These are phyloP conservation scores for Alternaria rosae DNA, from an alignment of 2,329 filamentous ascomycete species.

Conservation along the genomic window DNA sequence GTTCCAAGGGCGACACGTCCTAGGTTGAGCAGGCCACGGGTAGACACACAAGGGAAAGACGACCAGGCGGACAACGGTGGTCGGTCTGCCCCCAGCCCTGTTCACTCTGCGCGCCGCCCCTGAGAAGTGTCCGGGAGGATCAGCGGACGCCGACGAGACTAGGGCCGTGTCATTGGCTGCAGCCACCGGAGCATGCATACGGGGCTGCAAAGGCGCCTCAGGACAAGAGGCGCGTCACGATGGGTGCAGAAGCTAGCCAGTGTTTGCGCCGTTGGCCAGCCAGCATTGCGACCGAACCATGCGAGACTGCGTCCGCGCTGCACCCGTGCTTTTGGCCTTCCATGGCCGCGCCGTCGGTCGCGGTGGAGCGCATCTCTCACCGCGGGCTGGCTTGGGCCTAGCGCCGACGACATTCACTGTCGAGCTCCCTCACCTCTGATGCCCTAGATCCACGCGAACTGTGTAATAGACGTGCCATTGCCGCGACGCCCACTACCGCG, in stretches of 20 bases:
- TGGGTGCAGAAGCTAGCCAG: not conserved
- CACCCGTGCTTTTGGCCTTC: not conserved
- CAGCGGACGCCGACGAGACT: constrained; percentile 14
- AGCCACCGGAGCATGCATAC: constrained; percentile 12
- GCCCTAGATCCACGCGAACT: not conserved
- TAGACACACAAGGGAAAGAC: constrained; percentile 8
- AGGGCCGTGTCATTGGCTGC: constrained; percentile 21
- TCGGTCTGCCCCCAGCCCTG: constrained; percentile 3
- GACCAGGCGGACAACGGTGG: constrained; percentile 10
- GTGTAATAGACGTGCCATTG: not conserved
- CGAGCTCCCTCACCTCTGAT: not conserved
- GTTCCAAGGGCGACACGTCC: constrained; percentile 6
- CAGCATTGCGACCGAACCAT: constrained; percentile 1
- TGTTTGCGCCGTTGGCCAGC: not conserved
- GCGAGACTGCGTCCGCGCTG: not conserved
- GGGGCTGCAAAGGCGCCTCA: constrained; percentile 1
- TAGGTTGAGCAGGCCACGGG: constrained; percentile 3
- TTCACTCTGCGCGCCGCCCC: constrained; percentile 18
- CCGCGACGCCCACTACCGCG: not conserved
- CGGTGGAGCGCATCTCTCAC: constrained; percentile 18
- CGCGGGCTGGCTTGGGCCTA: constrained; percentile 23
- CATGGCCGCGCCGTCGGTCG: not conserved
- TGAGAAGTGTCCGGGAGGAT: constrained; percentile 20
- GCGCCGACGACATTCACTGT: constrained; percentile 7
- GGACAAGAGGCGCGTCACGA: not conserved